These are phyloP conservation scores for Isatis lusitanica DNA, from an alignment of 441 rosid species.

Conservation along the genomic window DNA sequence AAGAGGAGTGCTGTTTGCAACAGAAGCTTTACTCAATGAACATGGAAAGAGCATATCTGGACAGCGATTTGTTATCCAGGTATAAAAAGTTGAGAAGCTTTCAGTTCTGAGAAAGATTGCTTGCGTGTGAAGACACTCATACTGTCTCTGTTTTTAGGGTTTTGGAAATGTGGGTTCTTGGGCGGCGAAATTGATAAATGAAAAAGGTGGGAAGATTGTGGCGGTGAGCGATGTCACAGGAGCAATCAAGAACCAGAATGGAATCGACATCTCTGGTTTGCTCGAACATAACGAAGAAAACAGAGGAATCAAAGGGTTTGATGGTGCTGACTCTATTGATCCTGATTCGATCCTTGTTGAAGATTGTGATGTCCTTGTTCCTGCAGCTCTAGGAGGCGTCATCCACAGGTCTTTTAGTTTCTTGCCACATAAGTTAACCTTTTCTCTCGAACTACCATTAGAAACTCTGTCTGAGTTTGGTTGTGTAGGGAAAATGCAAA, in stretches of 20 bases:
- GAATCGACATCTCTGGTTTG: slow-evolving; percentile 47
- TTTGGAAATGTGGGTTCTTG: slow-evolving; percentile 75
- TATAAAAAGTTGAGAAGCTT: not conserved
- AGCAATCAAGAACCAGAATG: slow-evolving; percentile 58
- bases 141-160: slow-evolving; percentile 41
- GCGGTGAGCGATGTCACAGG: slow-evolving; percentile 62
- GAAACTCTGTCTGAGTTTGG: not conserved
- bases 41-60: slow-evolving; percentile 55
- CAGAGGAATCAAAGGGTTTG: slow-evolving; percentile 57
- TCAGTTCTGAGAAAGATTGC: not conserved
- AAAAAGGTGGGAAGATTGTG: slow-evolving; percentile 55
- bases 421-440: not conserved
- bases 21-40: slow-evolving; percentile 62
- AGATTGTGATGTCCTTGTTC: slow-evolving; percentile 63
- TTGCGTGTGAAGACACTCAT: slow-evolving; percentile 1
- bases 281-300: slow-evolving; percentile 55
- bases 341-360: slow-evolving; percentile 47
- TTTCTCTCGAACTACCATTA: not conserved
- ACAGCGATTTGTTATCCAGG: slow-evolving; percentile 57
- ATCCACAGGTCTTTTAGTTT: slow-evolving; percentile 47
- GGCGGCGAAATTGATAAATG: slow-evolving; percentile 61
- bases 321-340: slow-evolving; percentile 45
- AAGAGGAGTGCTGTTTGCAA: slow-evolving; percentile 62
- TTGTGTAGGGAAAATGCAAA: slow-evolving; percentile 57
- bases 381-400: slow-evolving; percentile 69